Evolutionary conservation across 2,329 filamentous ascomycete genomes (phyloP).

Genomic region (Juglanconis oblonga): DNA sequence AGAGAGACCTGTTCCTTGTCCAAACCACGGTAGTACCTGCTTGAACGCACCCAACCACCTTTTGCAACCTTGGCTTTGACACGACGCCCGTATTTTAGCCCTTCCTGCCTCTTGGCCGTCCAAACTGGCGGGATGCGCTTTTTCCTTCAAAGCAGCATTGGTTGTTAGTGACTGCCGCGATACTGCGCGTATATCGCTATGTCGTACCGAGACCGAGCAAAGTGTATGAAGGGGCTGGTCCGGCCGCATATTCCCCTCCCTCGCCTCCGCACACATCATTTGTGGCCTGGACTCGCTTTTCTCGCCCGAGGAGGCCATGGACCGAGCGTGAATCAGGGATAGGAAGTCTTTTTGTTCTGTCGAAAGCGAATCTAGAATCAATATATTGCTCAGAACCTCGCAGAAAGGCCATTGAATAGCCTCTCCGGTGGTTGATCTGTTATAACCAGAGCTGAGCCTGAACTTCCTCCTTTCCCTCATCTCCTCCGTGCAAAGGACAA

Average conservation of each 20-base stretch:
- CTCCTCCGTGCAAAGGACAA: background rate
- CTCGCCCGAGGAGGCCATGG: background rate
- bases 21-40: too few species aligned
- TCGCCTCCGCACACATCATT: slow-evolving; percentile 1
- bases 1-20: too few species aligned
- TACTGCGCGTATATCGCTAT: background rate
- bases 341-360: background rate
- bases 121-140: background rate
- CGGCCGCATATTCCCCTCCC: slow-evolving; percentile 1
- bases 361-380: background rate
- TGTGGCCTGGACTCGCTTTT: slow-evolving; percentile 3
- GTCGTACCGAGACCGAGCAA: slow-evolving; percentile 11
- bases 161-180: background rate
- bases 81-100: background rate
- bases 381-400: slow-evolving; percentile 9
- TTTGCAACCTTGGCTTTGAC: background rate
- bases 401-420: background rate
- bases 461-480: background rate
- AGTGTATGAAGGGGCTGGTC: slow-evolving; percentile 1
- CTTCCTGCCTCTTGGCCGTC: background rate
- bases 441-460: background rate
- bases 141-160: too few species aligned
- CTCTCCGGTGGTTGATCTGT: background rate
- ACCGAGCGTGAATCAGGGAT: background rate
- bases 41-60: background rate